phyloP scores from a whole-genome alignment of 352 stramenopile genomes.

The Globisporangium spinosum region DNA sequence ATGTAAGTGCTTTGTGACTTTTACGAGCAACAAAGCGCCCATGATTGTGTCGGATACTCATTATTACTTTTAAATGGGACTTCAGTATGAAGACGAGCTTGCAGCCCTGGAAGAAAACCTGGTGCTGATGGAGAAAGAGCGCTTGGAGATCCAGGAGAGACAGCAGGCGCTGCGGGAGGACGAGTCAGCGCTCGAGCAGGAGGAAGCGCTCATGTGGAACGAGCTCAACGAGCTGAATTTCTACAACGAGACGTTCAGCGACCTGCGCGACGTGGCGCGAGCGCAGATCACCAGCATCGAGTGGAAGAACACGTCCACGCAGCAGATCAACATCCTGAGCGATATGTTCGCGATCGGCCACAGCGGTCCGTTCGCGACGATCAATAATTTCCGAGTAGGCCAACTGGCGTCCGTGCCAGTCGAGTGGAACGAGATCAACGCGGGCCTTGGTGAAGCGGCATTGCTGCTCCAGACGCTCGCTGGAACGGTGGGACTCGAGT shows the following conservation, averaged over 20 bases:
- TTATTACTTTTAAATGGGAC: no score
- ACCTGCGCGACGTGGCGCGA: slow-evolving; percentile 50
- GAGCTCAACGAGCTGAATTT: slow-evolving; percentile 55
- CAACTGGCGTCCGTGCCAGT: slow-evolving; percentile 48
- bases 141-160: slow-evolving; percentile 41
- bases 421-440: slow-evolving; percentile 90
- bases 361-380: slow-evolving; percentile 71
- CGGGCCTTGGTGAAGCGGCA: slow-evolving; percentile 69
- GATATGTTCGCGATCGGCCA: slow-evolving; percentile 80
- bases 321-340: slow-evolving; percentile 58
- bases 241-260: slow-evolving; percentile 43
- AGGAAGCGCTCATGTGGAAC: slow-evolving; percentile 56
- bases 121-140: slow-evolving; percentile 68
- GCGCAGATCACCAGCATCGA: slow-evolving; percentile 61
- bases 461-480: slow-evolving; percentile 66
- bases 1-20: slow-evolving; percentile 33
- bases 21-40: no score
- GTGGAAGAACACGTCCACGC: slow-evolving; percentile 31
- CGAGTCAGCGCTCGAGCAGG: slow-evolving; percentile 36
- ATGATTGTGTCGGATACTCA: no score
- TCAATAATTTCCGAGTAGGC: slow-evolving; percentile 83
- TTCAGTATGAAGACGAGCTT: slow-evolving; percentile 70
- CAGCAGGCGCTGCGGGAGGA: slow-evolving; percentile 49
- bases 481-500: slow-evolving; percentile 51
- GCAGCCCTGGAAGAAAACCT: slow-evolving; percentile 55